Evolutionary conservation across 768 basidiomycete species (phyloP).

Genomic region (Suillus americanus): DNA sequence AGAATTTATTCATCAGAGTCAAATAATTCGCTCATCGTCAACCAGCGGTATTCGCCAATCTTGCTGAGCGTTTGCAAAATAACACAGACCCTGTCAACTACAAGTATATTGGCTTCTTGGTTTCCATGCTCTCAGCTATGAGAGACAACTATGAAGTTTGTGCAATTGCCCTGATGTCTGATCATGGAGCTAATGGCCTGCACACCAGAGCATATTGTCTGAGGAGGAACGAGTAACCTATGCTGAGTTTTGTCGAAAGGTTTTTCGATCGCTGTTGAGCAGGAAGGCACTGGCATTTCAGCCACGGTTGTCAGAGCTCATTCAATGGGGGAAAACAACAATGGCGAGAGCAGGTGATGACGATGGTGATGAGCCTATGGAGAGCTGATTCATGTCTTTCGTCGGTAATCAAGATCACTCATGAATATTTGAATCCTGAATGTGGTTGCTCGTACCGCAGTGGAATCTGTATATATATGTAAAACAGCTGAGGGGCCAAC

Average conservation of each 20-base stretch:
- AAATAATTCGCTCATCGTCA: slow-evolving; percentile 1
- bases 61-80: slow-evolving; percentile 35
- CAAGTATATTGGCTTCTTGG: slow-evolving; percentile 39
- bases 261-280: slow-evolving; percentile 28
- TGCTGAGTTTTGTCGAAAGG: slow-evolving; percentile 33
- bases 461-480: not conserved
- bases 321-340: slow-evolving; percentile 28
- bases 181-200: slow-evolving; percentile 9
- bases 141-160: slow-evolving; percentile 44
- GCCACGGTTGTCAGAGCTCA: slow-evolving; percentile 31
- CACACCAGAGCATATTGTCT: slow-evolving; percentile 11
- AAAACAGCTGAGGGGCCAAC: not conserved
- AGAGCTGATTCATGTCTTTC: not conserved
- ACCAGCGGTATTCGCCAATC: slow-evolving; percentile 44
- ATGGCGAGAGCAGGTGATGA: slow-evolving; percentile 14
- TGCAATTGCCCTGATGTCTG: slow-evolving; percentile 1
- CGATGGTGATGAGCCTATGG: not conserved
- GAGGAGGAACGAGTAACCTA: slow-evolving; percentile 29
- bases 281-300: slow-evolving; percentile 34
- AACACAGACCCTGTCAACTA: slow-evolving; percentile 36
- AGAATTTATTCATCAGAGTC: slow-evolving; percentile 5
- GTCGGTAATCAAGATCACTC: not conserved
- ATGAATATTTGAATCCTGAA: not conserved
- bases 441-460: not conserved
- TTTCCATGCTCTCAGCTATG: slow-evolving; percentile 53